Evolutionary conservation across 345 rosid species (phyloP).

Genomic region (Gossypium arboreum): DNA sequence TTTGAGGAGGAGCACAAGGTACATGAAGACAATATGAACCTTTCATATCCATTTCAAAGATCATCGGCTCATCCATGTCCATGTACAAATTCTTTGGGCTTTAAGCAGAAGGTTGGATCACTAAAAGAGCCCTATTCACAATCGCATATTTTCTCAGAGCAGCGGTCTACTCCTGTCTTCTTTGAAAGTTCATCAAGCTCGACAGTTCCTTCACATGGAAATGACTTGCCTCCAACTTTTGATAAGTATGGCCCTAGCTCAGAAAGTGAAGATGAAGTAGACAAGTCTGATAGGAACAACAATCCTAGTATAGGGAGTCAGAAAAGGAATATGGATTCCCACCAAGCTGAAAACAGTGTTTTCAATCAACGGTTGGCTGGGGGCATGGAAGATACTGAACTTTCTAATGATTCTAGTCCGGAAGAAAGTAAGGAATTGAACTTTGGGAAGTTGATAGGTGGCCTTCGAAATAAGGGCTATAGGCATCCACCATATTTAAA

Average conservation of each 20-base stretch:
- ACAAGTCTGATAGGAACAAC: slow-evolving; percentile 16
- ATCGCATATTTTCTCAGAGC: slow-evolving; percentile 33
- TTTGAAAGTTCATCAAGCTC: slow-evolving; percentile 37
- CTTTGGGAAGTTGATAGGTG: slow-evolving; percentile 48
- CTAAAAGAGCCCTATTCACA: slow-evolving; percentile 28
- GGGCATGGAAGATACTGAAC: slow-evolving; percentile 29
- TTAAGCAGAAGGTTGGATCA: slow-evolving; percentile 21
- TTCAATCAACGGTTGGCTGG: slow-evolving; percentile 27
- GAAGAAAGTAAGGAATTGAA: slow-evolving; percentile 41
- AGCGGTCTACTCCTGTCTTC: slow-evolving; percentile 32
- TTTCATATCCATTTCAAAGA: slow-evolving; percentile 35
- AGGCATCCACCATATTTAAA: slow-evolving; percentile 42
- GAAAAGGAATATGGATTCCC: slow-evolving; percentile 16
- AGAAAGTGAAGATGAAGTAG: slow-evolving; percentile 47
- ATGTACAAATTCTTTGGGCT: slow-evolving; percentile 34
- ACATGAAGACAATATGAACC: slow-evolving; percentile 29
- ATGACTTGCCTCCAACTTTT: slow-evolving; percentile 42
- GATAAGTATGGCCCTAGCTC: slow-evolving; percentile 55
- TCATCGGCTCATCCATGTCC: slow-evolving; percentile 30
- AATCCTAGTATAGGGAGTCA: slow-evolving; percentile 5
- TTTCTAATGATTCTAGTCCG: slow-evolving; percentile 26
- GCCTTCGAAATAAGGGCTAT: slow-evolving; percentile 42
- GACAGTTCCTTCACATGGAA: slow-evolving; percentile 36
- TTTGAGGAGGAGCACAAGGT: slow-evolving; percentile 25
- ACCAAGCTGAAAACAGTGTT: slow-evolving; percentile 33